Percentiles rank a stretch among this genome's conserved stretches.
Conservation (phyloP, 2,329 filamentous ascomycete species). For the Aspergillus felis region DNA sequence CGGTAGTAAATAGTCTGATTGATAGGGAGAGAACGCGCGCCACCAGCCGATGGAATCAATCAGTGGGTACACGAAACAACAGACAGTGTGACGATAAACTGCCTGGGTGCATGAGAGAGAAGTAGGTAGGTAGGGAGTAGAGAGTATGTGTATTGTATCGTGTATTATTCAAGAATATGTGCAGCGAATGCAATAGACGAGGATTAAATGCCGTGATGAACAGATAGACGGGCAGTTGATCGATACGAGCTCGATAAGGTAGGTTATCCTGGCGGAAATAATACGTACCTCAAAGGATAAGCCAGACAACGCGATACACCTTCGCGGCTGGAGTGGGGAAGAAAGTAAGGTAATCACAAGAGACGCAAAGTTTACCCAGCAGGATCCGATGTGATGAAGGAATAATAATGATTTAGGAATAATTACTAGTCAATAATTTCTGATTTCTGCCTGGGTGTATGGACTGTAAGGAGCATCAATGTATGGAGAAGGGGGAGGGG, state of each 20-base stretch:
- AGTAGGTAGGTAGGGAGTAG: not conserved
- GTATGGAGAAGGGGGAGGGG: not conserved
- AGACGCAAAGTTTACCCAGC: not conserved
- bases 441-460: not conserved
- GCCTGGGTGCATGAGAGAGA: slow-evolving; percentile 10
- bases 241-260: no score
- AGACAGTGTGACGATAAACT: not conserved
- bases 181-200: not conserved
- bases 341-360: not conserved
- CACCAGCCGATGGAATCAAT: slow-evolving; percentile 16
- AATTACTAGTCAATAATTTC: no score
- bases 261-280: not conserved
- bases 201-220: not conserved
- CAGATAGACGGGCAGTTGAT: no score
- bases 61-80: slow-evolving; percentile 14
- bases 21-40: not conserved
- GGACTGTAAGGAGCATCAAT: no score
- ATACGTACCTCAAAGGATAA: not conserved
- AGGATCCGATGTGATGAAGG: no score
- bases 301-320: not conserved
- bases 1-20: not conserved
- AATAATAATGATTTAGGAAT: no score
- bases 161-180: slow-evolving; percentile 5
- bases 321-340: not conserved
- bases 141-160: no score